Evolutionary conservation across 192 early-diverging fungal genomes (phyloP), one percentile per base, ranked within the genome.

Genomic region (Coemansia sp.): DNA sequence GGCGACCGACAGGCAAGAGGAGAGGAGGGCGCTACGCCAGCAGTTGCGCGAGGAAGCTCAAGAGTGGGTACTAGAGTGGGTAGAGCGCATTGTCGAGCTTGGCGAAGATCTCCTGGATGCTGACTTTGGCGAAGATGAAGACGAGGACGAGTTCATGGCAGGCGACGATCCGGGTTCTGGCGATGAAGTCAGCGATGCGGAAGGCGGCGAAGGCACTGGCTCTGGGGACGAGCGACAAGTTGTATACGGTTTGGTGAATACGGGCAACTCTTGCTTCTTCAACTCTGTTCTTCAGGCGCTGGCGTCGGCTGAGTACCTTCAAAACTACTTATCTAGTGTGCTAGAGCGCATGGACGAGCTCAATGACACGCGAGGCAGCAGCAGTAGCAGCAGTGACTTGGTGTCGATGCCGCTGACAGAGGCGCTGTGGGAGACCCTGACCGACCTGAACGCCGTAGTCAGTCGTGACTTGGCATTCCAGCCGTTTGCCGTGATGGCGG

Each of bases 231-330:
- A 69, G 62, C 72, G 72, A 17, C 76, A 84, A 64, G 74, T 75
- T 8, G 84, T 92, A 46, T 84, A 86, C 67, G 95, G 95, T 2
- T 84, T 97, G 48, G 85, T 91, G 62, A 97, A 97, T 60, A 88
- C 90, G 23, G 95, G 95, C 51, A 97, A 97, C 74, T 92, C 94
- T 53, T 97, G 95, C 77, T 97, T 95, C 69, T 86, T 97, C 76
- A 97, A 97, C 82, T 92, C 91, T 17, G 92, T 94, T 6, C 63
- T 97, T 31, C 95, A 97, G 87, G 95, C 84, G 36, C 72, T 85
- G 48, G 84, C 84, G 29, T 82, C 84, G 38, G 74, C 80, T 12
- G 74, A 82, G 67, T 77, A 78, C 15, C 77, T 85, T 50, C 80
- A 82, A 15, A 69, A 68, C 65, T 85, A 85, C 39, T 68, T 85